phyloP scores from a whole-genome alignment of 192 early-diverging fungal genomes.

The Backusella parvicylindrica region DNA sequence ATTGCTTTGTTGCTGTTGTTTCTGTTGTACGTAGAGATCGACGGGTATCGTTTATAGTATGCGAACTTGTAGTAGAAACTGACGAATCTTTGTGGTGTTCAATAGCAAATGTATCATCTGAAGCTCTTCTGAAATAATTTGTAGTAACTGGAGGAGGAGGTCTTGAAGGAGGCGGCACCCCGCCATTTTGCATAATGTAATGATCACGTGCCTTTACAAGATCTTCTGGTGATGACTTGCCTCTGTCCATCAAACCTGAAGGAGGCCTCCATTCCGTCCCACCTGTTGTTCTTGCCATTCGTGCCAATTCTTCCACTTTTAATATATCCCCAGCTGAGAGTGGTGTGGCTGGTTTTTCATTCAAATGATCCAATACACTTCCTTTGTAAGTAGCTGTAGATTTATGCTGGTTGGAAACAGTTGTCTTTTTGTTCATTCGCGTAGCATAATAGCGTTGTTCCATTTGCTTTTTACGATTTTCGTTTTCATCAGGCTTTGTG shows the following conservation, averaged over 20 bases:
- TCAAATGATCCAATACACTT: constrained; percentile 22
- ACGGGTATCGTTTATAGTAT: not conserved
- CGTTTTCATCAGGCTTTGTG: constrained; percentile 45
- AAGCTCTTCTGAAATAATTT: not conserved
- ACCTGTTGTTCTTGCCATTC: constrained; percentile 18
- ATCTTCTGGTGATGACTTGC: not conserved
- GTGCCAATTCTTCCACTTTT: constrained; percentile 32
- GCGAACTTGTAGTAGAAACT: not conserved
- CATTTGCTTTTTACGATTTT: constrained; percentile 18
- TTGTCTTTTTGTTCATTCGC: constrained; percentile 12
- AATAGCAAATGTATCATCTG: not conserved
- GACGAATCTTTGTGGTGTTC: not conserved
- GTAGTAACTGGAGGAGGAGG: not conserved
- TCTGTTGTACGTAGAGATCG: not conserved
- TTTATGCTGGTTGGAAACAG: not conserved
- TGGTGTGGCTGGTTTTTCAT: constrained; percentile 28
- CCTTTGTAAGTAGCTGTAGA: constrained; percentile 12
- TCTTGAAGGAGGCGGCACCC: not conserved
- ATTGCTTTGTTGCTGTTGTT: not conserved
- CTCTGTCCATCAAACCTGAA: constrained; percentile 12
- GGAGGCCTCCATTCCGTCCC: constrained; percentile 20
- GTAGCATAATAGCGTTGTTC: constrained; percentile 22
- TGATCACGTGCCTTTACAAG: not conserved
- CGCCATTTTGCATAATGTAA: constrained; percentile 6
- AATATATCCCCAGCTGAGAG: constrained; percentile 31